These are phyloP conservation scores for Curvularia verruculosa DNA, from an alignment of 2,329 filamentous ascomycete genomes.

Conservation along the genomic window DNA sequence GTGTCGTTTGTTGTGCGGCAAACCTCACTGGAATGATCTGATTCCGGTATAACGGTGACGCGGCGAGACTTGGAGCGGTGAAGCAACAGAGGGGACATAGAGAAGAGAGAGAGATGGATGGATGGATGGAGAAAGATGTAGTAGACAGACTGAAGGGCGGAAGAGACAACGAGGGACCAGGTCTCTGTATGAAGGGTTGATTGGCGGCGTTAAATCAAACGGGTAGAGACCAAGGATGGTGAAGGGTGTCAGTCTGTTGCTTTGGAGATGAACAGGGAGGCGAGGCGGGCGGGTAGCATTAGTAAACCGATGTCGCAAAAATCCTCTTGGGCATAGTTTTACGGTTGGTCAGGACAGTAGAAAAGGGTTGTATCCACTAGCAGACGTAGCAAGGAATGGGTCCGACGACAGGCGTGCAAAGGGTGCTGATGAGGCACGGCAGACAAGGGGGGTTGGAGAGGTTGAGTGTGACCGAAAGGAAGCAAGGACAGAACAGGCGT, in stretches of 20 bases:
- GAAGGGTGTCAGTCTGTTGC: slow-evolving; percentile 26
- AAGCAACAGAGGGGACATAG: slow-evolving; percentile 40
- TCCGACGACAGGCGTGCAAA: slow-evolving; percentile 36
- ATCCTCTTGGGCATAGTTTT: slow-evolving; percentile 48
- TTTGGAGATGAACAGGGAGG: slow-evolving; percentile 39
- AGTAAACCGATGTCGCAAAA: slow-evolving; percentile 49
- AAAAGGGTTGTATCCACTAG: slow-evolving; percentile 51
- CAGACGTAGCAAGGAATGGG: slow-evolving; percentile 39
- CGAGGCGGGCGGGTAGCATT: slow-evolving; percentile 44
- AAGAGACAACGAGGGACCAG: slow-evolving; percentile 36
- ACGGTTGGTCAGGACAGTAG: slow-evolving; percentile 44
- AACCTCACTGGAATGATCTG: slow-evolving; percentile 34
- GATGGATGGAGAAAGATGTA: no score
- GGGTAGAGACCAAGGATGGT: slow-evolving; percentile 19
- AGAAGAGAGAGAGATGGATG: slow-evolving; percentile 42
- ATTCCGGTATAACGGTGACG: slow-evolving; percentile 34
- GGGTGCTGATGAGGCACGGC: slow-evolving; percentile 37
- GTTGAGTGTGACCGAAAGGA: slow-evolving; percentile 38
- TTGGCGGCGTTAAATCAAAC: slow-evolving; percentile 38
- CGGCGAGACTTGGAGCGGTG: slow-evolving; percentile 47
- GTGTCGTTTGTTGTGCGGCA: slow-evolving; percentile 20
- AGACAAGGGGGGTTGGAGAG: slow-evolving; percentile 31
- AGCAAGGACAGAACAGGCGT: slow-evolving; percentile 14
- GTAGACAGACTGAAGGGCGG: slow-evolving; percentile 27
- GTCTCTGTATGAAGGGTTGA: slow-evolving; percentile 29